These are phyloP conservation scores for Torulaspora indica DNA, from an alignment of 805 yeast genomes.

Conservation along the genomic window DNA sequence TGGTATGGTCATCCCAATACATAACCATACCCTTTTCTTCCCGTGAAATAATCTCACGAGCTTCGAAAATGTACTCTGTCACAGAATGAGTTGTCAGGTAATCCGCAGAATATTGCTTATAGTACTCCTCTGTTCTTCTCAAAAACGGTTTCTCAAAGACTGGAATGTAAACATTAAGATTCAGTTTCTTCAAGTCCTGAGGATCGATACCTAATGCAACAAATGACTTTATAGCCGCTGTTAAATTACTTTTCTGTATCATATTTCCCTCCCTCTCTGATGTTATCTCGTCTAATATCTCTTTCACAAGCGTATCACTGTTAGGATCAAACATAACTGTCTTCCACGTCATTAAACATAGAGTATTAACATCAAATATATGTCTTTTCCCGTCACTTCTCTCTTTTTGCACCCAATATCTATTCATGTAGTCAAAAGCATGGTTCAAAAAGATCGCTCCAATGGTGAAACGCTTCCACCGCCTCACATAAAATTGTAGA, in stretches of 20 bases:
- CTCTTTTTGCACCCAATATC: slow-evolving; percentile 97
- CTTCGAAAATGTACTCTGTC: slow-evolving; percentile 84
- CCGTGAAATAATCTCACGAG: slow-evolving; percentile 74
- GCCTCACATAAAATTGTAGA: slow-evolving; percentile 74
- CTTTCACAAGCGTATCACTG: slow-evolving; percentile 54
- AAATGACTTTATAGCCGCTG: slow-evolving; percentile 76
- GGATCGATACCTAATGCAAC: slow-evolving; percentile 87
- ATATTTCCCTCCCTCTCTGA: slow-evolving; percentile 74
- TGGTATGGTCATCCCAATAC: slow-evolving; percentile 82
- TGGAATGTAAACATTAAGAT: slow-evolving; percentile 73
- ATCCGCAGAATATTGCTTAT: slow-evolving; percentile 55
- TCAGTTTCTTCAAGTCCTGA: slow-evolving; percentile 81
- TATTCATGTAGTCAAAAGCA: slow-evolving; percentile 89
- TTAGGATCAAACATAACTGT: slow-evolving; percentile 70
- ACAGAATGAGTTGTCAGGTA: slow-evolving; percentile 73
- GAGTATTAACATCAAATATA: slow-evolving; percentile 84
- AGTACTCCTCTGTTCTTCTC: slow-evolving; percentile 52
- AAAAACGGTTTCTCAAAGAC: slow-evolving; percentile 76
- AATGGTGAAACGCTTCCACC: slow-evolving; percentile 84
- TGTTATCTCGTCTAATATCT: slow-evolving; percentile 71
- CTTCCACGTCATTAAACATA: slow-evolving; percentile 86
- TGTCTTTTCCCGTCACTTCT: slow-evolving; percentile 88
- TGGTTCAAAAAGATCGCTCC: slow-evolving; percentile 92
- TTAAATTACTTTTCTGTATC: slow-evolving; percentile 60
- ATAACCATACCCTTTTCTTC: slow-evolving; percentile 75